Percentiles rank a stretch among this genome's conserved stretches.
Evolutionary conservation across 2,329 filamentous ascomycete species (phyloP).

Genomic region (Hypoxylon sp.): DNA sequence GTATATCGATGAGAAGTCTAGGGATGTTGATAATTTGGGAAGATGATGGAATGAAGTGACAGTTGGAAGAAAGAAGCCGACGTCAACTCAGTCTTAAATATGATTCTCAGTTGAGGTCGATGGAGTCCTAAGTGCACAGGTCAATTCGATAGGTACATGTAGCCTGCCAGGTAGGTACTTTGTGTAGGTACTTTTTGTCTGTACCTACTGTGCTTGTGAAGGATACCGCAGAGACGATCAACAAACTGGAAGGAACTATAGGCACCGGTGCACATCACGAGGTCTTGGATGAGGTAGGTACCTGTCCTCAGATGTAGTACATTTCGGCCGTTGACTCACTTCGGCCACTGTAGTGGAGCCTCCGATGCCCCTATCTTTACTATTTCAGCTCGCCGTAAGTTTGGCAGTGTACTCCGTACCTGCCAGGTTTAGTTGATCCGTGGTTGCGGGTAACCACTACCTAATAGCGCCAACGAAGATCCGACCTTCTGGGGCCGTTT

Average conservation of each 20-base stretch:
- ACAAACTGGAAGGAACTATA: background rate
- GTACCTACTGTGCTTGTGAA: no score
- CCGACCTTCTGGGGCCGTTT: background rate
- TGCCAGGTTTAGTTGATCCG: background rate
- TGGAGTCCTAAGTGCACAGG: background rate
- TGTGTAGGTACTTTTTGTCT: no score
- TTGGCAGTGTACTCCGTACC: conserved; percentile 11
- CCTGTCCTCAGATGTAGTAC: background rate
- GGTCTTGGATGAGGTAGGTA: background rate
- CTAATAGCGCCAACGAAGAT: background rate
- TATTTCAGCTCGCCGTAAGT: conserved; percentile 20
- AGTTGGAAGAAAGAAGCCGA: background rate
- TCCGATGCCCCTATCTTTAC: conserved; percentile 11
- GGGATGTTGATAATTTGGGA: background rate
- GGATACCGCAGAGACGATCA: background rate
- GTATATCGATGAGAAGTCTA: background rate
- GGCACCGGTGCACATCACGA: background rate
- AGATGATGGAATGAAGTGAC: background rate
- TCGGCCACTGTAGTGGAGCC: conserved; percentile 16
- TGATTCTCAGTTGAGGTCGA: background rate
- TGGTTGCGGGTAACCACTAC: background rate
- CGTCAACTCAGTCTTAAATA: conserved; percentile 2
- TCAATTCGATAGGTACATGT: background rate
- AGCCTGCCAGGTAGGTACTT: background rate
- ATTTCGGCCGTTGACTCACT: conserved; percentile 27